Base-by-base conservation (phyloP, 805 yeast genomes). In the Pichia nakasei region DNA sequence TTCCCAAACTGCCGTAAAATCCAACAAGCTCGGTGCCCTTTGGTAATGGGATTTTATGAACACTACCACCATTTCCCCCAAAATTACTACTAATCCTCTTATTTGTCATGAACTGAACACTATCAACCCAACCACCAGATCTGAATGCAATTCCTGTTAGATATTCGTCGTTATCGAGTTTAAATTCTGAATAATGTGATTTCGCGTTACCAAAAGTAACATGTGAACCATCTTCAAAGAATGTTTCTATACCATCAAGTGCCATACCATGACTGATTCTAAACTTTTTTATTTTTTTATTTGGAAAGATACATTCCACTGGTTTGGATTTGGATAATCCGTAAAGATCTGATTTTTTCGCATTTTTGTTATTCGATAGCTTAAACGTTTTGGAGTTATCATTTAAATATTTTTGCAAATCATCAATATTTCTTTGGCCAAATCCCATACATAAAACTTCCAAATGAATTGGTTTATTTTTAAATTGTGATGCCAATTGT, bases 91-190 rank as follows among this genome's bases (percentile, higher is more conserved):
- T 74, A 1, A 66, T 53, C 48, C 79, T 67, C 2, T 82, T 83
- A 45, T 65, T 67, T 3, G 95, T 84, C 18, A 78, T 68, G 29
- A 93, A 65, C 57, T 85, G 93, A 20, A 86, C 66, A 1, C 82
- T 96, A 67, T 93, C 97, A 5, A 93, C 68, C 97, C 97, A 93
- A 2, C 71, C 78, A 11, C 97, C 97, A 35, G 78, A 69, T 50
- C 95, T 70, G 38, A 87, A 64, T 36, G 72, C 69, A 43, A 89
- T 65, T 22, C 81, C 82, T 3, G 68, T 59, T 8, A 91, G 65
- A 9, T 51, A 46, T 57, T 91, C 96, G 38, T 78, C 85, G 0
- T 59, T 59, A 3, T 66, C 65, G n/a, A 88, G 53, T 1, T 56
- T 58, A 46, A 82, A 73, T 47, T 82, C 88, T 0, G 79, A 56